Conservation (phyloP, 1,284 basidiomycete genomes). For the Pterula multifida region DNA sequence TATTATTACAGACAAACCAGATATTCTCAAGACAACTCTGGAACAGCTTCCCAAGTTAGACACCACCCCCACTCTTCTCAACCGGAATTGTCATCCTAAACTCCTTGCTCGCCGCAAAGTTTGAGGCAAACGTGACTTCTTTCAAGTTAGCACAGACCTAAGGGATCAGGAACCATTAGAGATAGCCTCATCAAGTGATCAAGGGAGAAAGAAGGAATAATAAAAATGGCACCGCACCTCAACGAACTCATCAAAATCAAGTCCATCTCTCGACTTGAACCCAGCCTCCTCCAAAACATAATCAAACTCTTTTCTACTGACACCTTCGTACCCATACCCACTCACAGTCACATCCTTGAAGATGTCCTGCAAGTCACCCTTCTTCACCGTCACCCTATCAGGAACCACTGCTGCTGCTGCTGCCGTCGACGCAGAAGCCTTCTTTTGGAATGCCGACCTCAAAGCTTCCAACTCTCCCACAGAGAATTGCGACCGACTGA, state of each 20-base stretch:
- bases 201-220: constrained; percentile 8
- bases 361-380: constrained; percentile 25
- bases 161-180: too few species aligned
- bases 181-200: too few species aligned
- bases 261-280: constrained; percentile 35
- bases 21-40: too few species aligned
- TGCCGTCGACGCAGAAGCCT: too few species aligned
- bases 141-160: too few species aligned
- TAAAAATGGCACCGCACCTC: constrained; percentile 39
- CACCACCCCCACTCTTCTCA: too few species aligned
- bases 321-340: constrained; percentile 37
- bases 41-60: too few species aligned
- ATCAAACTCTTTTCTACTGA: constrained; percentile 48
- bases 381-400: constrained; percentile 10
- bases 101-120: too few species aligned
- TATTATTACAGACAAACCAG: too few species aligned
- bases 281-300: constrained; percentile 72
- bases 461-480: constrained; percentile 50
- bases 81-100: too few species aligned
- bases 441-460: constrained; percentile 39
- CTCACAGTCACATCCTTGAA: constrained; percentile 33
- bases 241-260: constrained; percentile 72
- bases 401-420: too few species aligned
- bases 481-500: constrained; percentile 42
- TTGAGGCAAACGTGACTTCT: too few species aligned